Percentiles rank a stretch among this genome's conserved stretches.
Conservation (phyloP, 148 eudicot genomes). For the Nyssa sinensis region DNA sequence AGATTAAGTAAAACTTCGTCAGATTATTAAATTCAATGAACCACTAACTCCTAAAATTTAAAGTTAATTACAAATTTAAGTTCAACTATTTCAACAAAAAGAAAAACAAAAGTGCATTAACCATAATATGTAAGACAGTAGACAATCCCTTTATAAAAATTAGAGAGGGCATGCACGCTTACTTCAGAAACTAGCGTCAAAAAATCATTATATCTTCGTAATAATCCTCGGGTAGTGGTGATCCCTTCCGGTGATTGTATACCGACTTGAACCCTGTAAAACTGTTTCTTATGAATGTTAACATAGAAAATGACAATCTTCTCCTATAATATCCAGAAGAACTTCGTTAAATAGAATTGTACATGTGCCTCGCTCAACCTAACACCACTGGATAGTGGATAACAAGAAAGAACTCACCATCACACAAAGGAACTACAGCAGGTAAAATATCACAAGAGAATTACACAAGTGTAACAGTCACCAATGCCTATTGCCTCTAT, state of each 20-base stretch:
- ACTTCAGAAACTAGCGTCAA: constrained; percentile 80
- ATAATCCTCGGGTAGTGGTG: constrained; percentile 65
- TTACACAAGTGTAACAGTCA: background rate
- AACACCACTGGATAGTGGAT: background rate
- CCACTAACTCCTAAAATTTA: background rate
- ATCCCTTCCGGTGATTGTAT: constrained; percentile 85
- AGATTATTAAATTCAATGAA: background rate
- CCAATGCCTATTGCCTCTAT: background rate
- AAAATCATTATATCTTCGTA: constrained; percentile 87
- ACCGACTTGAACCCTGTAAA: constrained; percentile 93
- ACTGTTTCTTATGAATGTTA: constrained; percentile 60
- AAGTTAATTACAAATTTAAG: background rate
- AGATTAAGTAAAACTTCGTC: background rate
- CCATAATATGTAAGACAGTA: background rate
- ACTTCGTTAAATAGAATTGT: background rate
- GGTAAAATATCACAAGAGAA: background rate
- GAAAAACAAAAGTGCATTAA: background rate
- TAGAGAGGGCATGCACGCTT: constrained; percentile 20
- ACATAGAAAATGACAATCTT: constrained; percentile 5
- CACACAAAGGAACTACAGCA: background rate
- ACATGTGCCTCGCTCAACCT: background rate
- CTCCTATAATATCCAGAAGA: background rate
- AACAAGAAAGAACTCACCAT: background rate
- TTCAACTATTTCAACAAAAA: background rate
- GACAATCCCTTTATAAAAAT: background rate